Percentiles rank a stretch among this genome's conserved stretches.
Evolutionary conservation across 805 yeast species (phyloP).

Genomic region (Candida silvatica): DNA sequence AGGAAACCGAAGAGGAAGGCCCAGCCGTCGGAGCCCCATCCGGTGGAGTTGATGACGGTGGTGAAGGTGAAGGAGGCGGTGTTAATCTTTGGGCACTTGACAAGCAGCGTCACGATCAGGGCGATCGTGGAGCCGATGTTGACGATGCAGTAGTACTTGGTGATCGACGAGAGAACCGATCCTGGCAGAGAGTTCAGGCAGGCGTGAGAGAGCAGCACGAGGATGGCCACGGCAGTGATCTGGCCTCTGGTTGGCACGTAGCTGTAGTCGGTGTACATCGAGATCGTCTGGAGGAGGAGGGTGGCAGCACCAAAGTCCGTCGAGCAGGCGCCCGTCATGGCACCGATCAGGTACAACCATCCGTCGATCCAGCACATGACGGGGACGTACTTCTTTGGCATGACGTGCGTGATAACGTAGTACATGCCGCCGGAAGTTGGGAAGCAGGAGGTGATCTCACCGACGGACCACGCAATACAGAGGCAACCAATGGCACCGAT

Average conservation of each 20-base stretch:
- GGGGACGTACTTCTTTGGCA: conserved; percentile 41
- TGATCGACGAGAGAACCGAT: conserved; percentile 36
- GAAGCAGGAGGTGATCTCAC: conserved; percentile 40
- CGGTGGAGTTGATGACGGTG: conserved; percentile 35
- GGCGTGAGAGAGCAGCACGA: conserved; percentile 40
- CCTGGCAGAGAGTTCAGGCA: conserved; percentile 43
- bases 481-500: conserved; percentile 45
- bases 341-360: conserved; percentile 41
- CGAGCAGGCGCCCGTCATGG: conserved; percentile 42
- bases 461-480: conserved; percentile 43
- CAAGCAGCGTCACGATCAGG: conserved; percentile 45
- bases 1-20: conserved; percentile 49
- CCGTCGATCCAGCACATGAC: conserved; percentile 46
- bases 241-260: conserved; percentile 35
- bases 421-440: conserved; percentile 50
- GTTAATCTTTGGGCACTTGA: conserved; percentile 39
- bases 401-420: conserved; percentile 37
- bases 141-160: conserved; percentile 42
- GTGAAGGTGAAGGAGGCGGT: conserved; percentile 39
- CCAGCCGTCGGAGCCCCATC: conserved; percentile 47
- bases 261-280: conserved; percentile 28
- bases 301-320: conserved; percentile 46
- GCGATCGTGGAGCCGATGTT: conserved; percentile 41
- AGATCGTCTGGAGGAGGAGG: conserved; percentile 36
- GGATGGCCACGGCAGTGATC: conserved; percentile 41